Conservation (phyloP, 805 yeast genomes). For the Metschnikowia amazonensis region DNA sequence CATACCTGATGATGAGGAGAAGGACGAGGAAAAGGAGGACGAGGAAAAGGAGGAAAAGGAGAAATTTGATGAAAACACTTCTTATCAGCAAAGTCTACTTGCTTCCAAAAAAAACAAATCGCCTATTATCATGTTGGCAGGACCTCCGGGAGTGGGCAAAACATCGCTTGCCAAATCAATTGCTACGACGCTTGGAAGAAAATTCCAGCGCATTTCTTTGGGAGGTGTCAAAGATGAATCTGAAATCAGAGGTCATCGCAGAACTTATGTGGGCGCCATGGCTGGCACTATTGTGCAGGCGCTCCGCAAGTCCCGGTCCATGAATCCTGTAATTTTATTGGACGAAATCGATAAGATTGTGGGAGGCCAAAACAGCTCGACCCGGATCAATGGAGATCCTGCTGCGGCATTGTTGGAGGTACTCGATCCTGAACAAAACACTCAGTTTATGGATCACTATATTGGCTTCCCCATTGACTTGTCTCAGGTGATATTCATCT, state of each 20-base stretch:
- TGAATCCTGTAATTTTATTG: conserved; percentile 78
- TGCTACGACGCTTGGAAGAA: conserved; percentile 67
- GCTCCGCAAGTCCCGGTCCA: conserved; percentile 65
- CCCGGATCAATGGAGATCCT: conserved; percentile 72
- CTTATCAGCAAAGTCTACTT: conserved; percentile 10
- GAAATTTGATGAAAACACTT: too few relatives aligned
- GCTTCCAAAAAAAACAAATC: conserved; percentile 44
- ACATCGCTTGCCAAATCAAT: conserved; percentile 82
- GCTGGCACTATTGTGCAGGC: conserved; percentile 82
- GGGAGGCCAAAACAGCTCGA: conserved; percentile 45
- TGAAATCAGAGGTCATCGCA: conserved; percentile 84
- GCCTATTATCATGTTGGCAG: conserved; percentile 78
- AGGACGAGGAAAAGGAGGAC: conserved; percentile 22
- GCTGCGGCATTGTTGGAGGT: conserved; percentile 87
- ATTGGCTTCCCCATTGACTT: conserved; percentile 82
- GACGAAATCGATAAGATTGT: conserved; percentile 84
- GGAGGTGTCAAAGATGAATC: conserved; percentile 90
- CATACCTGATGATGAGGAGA: conserved; percentile 37
- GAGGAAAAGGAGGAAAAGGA: conserved; percentile 22
- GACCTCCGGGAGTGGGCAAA: conserved; percentile 94
- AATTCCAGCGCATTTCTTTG: conserved; percentile 73
- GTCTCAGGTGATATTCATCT: conserved; percentile 75
- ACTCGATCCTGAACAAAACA: conserved; percentile 85
- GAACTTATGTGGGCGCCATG: conserved; percentile 91
- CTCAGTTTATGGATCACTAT: conserved; percentile 73